A percentile compares a stretch with the other conserved stretches of the same genome.
These are phyloP conservation scores for Cercophora newfieldiana DNA, from an alignment of 495 filamentous ascomycete species.

Conservation along the genomic window DNA sequence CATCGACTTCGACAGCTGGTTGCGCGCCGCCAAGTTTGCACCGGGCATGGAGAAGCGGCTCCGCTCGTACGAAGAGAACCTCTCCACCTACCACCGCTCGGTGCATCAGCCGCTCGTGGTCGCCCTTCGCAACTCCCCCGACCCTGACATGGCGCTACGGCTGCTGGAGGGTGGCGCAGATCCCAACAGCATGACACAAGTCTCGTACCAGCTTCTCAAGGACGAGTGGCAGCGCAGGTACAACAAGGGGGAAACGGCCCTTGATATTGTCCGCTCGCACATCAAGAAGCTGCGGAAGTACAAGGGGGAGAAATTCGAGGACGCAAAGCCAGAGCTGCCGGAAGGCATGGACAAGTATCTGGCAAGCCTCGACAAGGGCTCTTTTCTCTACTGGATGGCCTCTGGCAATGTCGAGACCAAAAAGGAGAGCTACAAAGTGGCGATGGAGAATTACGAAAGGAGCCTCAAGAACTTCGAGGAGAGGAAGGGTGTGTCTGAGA, in stretches of 20 bases:
- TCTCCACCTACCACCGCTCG: slow-evolving; percentile 36
- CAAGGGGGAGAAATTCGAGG: slow-evolving; percentile 28
- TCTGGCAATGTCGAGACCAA: slow-evolving; percentile 34
- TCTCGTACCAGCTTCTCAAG: slow-evolving; percentile 35
- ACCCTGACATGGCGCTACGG: slow-evolving; percentile 53
- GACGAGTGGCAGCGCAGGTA: slow-evolving; percentile 13
- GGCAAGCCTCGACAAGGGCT: slow-evolving; percentile 42
- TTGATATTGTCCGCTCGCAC: slow-evolving; percentile 57
- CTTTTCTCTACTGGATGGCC: slow-evolving; percentile 55
- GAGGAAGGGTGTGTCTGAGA: slow-evolving; percentile 47
- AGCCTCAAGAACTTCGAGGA: slow-evolving; percentile 23
- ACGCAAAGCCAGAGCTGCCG: slow-evolving; percentile 18
- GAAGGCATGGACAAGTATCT: slow-evolving; percentile 45
- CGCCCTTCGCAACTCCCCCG: slow-evolving; percentile 49
- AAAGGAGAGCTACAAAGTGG: slow-evolving; percentile 13
- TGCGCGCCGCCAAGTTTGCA: slow-evolving; percentile 41
- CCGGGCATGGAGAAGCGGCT: slow-evolving; percentile 24
- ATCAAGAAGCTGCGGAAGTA: slow-evolving; percentile 47
- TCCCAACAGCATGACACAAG: slow-evolving; percentile 49
- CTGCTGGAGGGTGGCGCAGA: slow-evolving; percentile 61
- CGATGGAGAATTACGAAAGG: slow-evolving; percentile 34
- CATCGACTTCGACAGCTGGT: slow-evolving; percentile 47
- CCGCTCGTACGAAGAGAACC: slow-evolving; percentile 42
- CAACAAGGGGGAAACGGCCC: slow-evolving; percentile 43
- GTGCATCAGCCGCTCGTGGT: slow-evolving; percentile 60